Conservation (phyloP, 352 stramenopile species). For the Thraustochytrium striatum region DNA sequence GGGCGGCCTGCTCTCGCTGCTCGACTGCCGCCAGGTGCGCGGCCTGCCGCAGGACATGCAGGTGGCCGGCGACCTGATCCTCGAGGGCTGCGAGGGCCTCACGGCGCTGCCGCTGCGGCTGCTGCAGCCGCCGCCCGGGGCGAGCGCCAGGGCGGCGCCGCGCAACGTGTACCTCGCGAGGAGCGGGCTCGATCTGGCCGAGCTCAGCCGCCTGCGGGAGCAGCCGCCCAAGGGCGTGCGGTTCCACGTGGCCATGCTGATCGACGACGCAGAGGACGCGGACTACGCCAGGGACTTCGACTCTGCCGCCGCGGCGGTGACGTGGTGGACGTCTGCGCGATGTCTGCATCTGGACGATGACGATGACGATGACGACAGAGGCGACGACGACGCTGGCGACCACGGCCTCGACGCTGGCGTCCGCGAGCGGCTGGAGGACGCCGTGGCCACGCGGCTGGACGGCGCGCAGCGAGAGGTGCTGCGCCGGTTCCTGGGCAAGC, state of each 20-base stretch:
- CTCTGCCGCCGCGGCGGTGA: constrained; percentile 1
- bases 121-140: background rate
- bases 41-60: background rate
- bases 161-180: background rate
- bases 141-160: background rate
- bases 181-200: background rate
- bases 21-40: too few relatives aligned
- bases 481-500: background rate
- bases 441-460: background rate
- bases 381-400: background rate
- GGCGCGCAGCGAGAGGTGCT: background rate
- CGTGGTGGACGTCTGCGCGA: constrained; percentile 11
- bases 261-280: background rate
- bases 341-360: background rate
- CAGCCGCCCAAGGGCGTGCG: background rate
- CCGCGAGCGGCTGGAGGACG: background rate
- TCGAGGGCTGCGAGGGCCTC: background rate
- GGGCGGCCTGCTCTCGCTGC: too few relatives aligned
- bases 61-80: background rate
- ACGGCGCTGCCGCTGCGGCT: background rate
- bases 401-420: background rate
- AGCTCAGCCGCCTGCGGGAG: background rate
- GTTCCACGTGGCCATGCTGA: background rate
- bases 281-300: background rate
- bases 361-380: background rate